Conservation (phyloP, 2,329 filamentous ascomycete species). For the Chaetomium strumarium region DNA sequence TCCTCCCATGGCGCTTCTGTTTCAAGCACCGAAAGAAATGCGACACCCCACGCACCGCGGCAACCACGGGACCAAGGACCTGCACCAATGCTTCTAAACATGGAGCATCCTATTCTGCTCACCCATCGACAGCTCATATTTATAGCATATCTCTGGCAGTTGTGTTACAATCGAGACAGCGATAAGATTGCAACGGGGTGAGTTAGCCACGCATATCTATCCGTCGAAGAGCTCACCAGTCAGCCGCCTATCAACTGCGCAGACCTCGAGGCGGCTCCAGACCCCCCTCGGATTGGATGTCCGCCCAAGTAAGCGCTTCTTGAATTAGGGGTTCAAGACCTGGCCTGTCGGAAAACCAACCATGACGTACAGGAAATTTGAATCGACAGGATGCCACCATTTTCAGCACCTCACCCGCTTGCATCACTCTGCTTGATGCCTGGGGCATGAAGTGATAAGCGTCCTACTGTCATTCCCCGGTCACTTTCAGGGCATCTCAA, state of each 20-base stretch:
- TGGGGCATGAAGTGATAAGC: too few relatives aligned
- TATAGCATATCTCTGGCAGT: neutral
- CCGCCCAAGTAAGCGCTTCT: neutral
- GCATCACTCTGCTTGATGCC: too few relatives aligned
- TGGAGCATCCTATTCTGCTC: neutral
- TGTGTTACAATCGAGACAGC: neutral
- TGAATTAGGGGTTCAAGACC: neutral
- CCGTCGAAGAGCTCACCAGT: neutral
- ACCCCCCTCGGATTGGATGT: neutral
- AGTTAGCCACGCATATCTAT: neutral
- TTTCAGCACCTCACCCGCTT: too few relatives aligned
- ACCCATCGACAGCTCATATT: neutral
- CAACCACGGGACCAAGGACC: neutral
- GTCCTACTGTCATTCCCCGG: too few relatives aligned
- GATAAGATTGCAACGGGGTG: neutral
- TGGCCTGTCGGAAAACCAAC: too few relatives aligned
- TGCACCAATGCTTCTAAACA: neutral
- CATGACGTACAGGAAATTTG: too few relatives aligned
- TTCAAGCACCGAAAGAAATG: too few relatives aligned
- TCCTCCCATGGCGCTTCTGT: neutral
- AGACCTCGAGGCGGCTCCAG: neutral
- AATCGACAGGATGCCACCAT: too few relatives aligned
- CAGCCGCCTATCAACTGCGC: neutral
- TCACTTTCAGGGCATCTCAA: too few relatives aligned
- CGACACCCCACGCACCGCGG: neutral